These are phyloP conservation scores for Pseudozyma sp. DNA, from an alignment of 1,284 basidiomycete genomes.

Conservation along the genomic window DNA sequence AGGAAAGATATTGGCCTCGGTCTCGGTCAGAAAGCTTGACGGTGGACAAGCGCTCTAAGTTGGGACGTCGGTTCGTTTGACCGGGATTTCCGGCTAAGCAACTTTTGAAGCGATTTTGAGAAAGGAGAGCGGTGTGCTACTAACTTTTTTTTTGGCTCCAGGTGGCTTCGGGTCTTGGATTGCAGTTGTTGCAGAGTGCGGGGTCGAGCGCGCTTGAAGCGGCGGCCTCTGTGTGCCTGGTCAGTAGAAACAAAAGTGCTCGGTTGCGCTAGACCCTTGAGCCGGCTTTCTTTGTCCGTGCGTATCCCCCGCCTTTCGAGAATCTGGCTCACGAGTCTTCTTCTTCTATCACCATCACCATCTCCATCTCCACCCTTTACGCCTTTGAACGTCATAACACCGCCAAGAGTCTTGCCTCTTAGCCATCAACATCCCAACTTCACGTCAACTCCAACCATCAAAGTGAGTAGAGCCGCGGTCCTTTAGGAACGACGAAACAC, in stretches of 20 bases:
- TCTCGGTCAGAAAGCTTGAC: neutral
- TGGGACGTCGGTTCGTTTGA: neutral
- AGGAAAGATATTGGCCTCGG: too few relatives aligned
- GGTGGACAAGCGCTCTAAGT: neutral
- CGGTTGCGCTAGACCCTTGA: too few relatives aligned
- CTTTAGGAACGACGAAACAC: neutral
- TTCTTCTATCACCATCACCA: neutral
- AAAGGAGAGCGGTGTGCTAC: neutral
- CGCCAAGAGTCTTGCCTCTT: neutral
- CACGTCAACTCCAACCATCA: neutral
- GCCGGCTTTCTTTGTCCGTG: too few relatives aligned
- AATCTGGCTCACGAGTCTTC: neutral
- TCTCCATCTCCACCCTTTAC: neutral
- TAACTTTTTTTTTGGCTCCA: neutral
- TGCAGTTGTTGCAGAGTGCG: too few relatives aligned
- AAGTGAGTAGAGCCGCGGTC: neutral
- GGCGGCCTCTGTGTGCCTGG: too few relatives aligned
- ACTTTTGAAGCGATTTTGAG: neutral
- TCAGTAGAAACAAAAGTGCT: too few relatives aligned
- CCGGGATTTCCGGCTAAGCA: constrained; percentile 47
- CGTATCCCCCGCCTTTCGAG: too few relatives aligned
- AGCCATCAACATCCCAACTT: neutral
- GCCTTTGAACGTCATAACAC: neutral
- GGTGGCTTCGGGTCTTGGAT: neutral
- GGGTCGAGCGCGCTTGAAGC: too few relatives aligned